Evolutionary conservation across 208 protist species (phyloP), one percentile per base, ranked within the genome.

Genomic region (Phytomonas sp.): DNA sequence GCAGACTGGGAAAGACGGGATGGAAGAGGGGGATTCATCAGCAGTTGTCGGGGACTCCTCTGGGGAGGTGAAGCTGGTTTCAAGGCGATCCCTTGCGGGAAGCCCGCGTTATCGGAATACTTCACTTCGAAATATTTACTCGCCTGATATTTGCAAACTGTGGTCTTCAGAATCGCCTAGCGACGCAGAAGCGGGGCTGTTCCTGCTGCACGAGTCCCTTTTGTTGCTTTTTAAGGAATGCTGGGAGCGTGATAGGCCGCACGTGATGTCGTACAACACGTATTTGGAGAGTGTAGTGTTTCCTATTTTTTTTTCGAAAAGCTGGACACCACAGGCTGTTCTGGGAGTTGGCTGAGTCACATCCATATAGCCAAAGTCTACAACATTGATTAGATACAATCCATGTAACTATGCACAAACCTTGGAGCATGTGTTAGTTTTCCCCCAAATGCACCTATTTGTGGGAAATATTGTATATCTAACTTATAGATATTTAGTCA

Each of bases 201-300:
- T 80, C 49, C 52, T 77, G 16, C 78, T 96, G 45, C 89, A 96
- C 68, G 86, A 94, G 71, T 76, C 81, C 37, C 74, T 96, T 33
- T 71, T 96, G 63, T 70, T 89, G 59, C 77, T 90, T 71, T 96
- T 94, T 66, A 88, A 89, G 70, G 71, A 64, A 29, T 85, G 80
- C 73, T 96, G 91, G 91, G 79, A 86, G 66, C 77, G 82, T 8
- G 87, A 96, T 69, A 52, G 79, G 63, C 91, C 91, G n/a, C 82
- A 88, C 40, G 86, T 93, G 59, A 93, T 93, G 91, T 81, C 85
- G 61, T 94, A 92, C 78, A 84, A 81, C 69, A 89, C 77, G 29
- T 94, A 91, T 67, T 83, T 93, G 62, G 62, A 74, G 10, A 49
- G 79, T 26, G 81, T 75, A 19, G 88, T 96, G 4, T 84, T 86